Conservation (phyloP, 257 asterid genomes). For the Coffea canephora region DNA sequence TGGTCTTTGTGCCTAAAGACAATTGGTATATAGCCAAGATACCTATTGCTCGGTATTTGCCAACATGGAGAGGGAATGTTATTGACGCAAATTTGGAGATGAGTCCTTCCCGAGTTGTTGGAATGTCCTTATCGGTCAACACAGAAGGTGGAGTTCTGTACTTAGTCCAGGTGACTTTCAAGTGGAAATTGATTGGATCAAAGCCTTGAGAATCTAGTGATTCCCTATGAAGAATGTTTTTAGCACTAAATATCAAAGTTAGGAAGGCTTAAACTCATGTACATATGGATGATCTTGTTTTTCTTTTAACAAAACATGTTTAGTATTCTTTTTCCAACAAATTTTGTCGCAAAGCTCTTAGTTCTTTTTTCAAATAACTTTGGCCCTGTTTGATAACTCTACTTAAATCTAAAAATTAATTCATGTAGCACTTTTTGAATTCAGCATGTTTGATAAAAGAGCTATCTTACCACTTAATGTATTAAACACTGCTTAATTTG, state of each 20-base stretch:
- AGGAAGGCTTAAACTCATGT: background rate
- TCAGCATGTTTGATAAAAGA: too few relatives aligned
- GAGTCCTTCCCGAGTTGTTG: conserved; percentile 82
- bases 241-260: background rate
- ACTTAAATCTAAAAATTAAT: too few relatives aligned
- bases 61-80: conserved; percentile 94
- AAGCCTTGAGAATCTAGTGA: conserved; percentile 63
- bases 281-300: background rate
- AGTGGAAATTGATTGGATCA: conserved; percentile 85
- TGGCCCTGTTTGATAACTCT: too few relatives aligned
- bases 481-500: too few relatives aligned
- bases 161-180: conserved; percentile 84
- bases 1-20: conserved; percentile 74
- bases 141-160: conserved; percentile 80
- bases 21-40: conserved; percentile 93
- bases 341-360: background rate
- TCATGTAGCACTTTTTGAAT: too few relatives aligned
- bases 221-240: conserved; percentile 1
- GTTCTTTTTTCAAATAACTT: too few relatives aligned
- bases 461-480: too few relatives aligned
- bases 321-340: background rate
- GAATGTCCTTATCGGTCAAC: conserved; percentile 80
- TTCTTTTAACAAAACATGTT: background rate
- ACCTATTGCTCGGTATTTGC: conserved; percentile 77
- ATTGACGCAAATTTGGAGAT: conserved; percentile 83